phyloP scores from a whole-genome alignment of 352 stramenopile species.

The Pythium pectinolyticum region DNA sequence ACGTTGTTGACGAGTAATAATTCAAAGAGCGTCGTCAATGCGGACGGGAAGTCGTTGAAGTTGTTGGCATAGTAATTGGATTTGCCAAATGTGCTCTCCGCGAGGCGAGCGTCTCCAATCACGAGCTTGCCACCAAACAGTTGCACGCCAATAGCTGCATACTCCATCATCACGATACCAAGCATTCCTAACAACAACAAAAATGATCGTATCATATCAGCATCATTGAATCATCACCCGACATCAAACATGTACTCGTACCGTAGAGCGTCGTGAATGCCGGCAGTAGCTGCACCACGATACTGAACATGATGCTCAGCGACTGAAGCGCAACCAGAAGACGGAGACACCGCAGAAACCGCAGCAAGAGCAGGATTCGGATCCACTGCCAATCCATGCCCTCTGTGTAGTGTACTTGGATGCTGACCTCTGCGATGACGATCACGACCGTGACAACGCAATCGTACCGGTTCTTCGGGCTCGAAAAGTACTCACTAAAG shows the following conservation, averaged over 20 bases:
- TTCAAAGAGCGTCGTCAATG: slow-evolving; percentile 69
- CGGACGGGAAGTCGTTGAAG: slow-evolving; percentile 72
- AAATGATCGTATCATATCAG: background rate
- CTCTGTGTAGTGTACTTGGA: slow-evolving; percentile 47
- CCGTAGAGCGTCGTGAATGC: slow-evolving; percentile 60
- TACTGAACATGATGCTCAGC: slow-evolving; percentile 55
- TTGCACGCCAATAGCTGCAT: slow-evolving; percentile 56
- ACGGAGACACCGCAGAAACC: slow-evolving; percentile 58
- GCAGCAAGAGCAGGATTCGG: slow-evolving; percentile 53
- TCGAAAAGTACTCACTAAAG: slow-evolving; percentile 53
- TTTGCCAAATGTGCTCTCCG: slow-evolving; percentile 41
- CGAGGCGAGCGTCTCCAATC: slow-evolving; percentile 36
- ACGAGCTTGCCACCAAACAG: slow-evolving; percentile 63
- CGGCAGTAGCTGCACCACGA: slow-evolving; percentile 46
- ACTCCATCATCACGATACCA: slow-evolving; percentile 62
- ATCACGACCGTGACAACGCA: slow-evolving; percentile 72
- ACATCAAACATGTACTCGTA: slow-evolving; percentile 16
- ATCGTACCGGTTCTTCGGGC: slow-evolving; percentile 82
- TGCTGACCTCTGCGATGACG: slow-evolving; percentile 50
- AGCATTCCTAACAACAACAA: slow-evolving; percentile 42
- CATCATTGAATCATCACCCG: background rate
- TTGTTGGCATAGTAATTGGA: slow-evolving; percentile 72
- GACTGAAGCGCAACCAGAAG: slow-evolving; percentile 47
- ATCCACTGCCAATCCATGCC: slow-evolving; percentile 51
- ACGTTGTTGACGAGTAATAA: slow-evolving; percentile 80